These are phyloP conservation scores for Pseudogymnoascus sp. DNA, from an alignment of 2,329 filamentous ascomycete species.

Conservation along the genomic window DNA sequence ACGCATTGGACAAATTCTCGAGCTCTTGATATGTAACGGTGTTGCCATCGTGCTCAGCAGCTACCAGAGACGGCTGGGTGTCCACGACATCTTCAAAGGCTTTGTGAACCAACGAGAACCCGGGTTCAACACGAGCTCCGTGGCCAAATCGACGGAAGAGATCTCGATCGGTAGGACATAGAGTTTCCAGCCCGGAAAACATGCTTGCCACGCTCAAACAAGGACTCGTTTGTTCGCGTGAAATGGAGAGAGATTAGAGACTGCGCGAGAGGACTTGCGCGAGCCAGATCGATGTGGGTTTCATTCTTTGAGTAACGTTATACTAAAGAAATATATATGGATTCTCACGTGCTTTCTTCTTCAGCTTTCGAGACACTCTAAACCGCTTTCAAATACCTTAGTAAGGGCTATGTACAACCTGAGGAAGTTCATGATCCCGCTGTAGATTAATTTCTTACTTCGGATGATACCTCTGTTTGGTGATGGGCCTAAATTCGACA, in stretches of 20 bases:
- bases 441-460: not conserved
- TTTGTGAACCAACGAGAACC: constrained; percentile 28
- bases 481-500: not conserved
- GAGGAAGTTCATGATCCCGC: not conserved
- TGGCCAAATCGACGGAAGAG: constrained; percentile 25
- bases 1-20: constrained; percentile 33
- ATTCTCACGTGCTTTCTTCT: not conserved
- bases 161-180: constrained; percentile 20
- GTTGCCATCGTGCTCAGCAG: constrained; percentile 31
- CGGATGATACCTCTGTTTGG: not conserved
- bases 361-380: not conserved
- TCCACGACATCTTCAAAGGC: constrained; percentile 29
- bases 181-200: constrained; percentile 21
- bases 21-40: constrained; percentile 40
- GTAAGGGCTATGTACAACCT: not conserved
- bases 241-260: not conserved
- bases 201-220: not conserved
- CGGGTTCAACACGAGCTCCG: constrained; percentile 22
- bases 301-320: not conserved
- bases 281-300: not conserved
- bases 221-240: not conserved
- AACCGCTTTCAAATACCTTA: not conserved
- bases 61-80: constrained; percentile 30
- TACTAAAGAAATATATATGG: not conserved
- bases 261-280: not conserved